These are phyloP conservation scores for Lactarius pseudohatsudake DNA, from an alignment of 768 basidiomycete species.

Conservation along the genomic window DNA sequence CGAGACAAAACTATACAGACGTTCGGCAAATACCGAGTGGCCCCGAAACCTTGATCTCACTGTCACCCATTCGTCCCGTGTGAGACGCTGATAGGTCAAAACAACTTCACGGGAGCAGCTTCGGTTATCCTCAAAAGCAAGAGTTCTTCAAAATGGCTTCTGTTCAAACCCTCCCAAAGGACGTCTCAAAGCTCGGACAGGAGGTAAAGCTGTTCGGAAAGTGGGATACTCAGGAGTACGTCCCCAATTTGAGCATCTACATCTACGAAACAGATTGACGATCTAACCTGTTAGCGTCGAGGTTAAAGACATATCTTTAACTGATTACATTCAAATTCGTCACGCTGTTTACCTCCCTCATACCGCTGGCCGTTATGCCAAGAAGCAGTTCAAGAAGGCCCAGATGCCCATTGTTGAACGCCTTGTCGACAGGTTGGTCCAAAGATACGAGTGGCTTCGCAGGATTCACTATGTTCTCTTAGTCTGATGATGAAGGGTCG, in stretches of 20 bases:
- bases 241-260: constrained; percentile 25
- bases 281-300: constrained; percentile 64
- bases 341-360: constrained; percentile 97
- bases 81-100: background rate
- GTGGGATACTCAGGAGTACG: constrained; percentile 98
- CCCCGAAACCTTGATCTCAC: constrained; percentile 16
- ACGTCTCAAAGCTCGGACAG: constrained; percentile 75
- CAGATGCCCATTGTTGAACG: constrained; percentile 99
- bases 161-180: constrained; percentile 74
- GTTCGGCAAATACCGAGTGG: constrained; percentile 19
- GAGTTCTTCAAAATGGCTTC: constrained; percentile 53
- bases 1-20: constrained; percentile 12
- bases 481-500: constrained; percentile 99
- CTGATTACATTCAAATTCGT: constrained; percentile 99
- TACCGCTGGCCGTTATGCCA: constrained; percentile 98
- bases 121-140: background rate
- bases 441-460: background rate
- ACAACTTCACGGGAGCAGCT: background rate
- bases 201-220: constrained; percentile 97
- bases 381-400: constrained; percentile 99
- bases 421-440: constrained; percentile 87
- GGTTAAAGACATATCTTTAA: constrained; percentile 98
- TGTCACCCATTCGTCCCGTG: background rate
- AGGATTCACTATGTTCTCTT: constrained; percentile 10
- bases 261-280: constrained; percentile 1